Percentiles rank a stretch among this genome's conserved stretches.
Evolutionary conservation across 169 alveolate species (phyloP).

Genomic region (Cryptosporidium xiaoi): DNA sequence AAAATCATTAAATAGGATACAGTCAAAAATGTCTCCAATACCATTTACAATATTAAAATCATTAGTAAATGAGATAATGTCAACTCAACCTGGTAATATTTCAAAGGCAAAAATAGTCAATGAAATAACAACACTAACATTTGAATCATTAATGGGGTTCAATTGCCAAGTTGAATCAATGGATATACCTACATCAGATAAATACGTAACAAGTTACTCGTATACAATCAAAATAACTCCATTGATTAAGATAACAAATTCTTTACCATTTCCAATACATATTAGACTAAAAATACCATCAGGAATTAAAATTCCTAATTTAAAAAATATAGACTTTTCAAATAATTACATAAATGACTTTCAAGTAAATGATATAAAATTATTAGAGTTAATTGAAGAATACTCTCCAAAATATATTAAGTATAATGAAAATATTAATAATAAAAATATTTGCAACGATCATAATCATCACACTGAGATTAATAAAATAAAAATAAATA

Average conservation of each 20-base stretch:
- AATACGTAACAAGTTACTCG: constrained; percentile 58
- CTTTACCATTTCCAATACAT: constrained; percentile 68
- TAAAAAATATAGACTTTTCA: not conserved
- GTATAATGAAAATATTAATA: not conserved
- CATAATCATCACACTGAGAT: not conserved
- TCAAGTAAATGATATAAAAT: constrained; percentile 11
- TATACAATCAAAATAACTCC: constrained; percentile 60
- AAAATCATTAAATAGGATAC: constrained; percentile 37
- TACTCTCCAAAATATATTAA: not conserved
- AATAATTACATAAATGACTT: constrained; percentile 6
- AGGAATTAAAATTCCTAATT: constrained; percentile 33
- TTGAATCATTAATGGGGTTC: constrained; percentile 64
- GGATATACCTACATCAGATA: constrained; percentile 70
- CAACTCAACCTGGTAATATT: constrained; percentile 63
- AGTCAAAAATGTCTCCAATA: constrained; percentile 37
- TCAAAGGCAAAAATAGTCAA: constrained; percentile 44
- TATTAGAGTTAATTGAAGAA: constrained; percentile 8
- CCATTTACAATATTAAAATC: constrained; percentile 44
- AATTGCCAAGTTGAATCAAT: constrained; percentile 28
- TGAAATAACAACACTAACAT: constrained; percentile 24
- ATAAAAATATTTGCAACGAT: not conserved
- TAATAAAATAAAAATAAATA: not conserved
- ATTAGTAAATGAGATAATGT: constrained; percentile 38
- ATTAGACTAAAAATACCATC: constrained; percentile 35
- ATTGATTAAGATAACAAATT: constrained; percentile 22